Evolutionary conservation across 1,139 yeast species (phyloP).

Genomic region (Wickerhamiella infanticola): DNA sequence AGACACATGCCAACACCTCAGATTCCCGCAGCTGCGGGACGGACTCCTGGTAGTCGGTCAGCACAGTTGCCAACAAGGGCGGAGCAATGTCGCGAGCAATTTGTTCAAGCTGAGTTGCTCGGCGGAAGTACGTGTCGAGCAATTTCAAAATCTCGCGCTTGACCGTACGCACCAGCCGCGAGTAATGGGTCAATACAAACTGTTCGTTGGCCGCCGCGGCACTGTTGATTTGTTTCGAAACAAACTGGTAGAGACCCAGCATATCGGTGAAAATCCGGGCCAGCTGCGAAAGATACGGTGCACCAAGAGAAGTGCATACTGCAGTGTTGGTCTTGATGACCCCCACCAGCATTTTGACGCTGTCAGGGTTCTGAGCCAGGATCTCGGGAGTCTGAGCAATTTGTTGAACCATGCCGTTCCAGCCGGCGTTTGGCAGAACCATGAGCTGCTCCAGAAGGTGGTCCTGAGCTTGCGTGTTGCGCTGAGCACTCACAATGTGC

Average conservation of each 20-base stretch:
- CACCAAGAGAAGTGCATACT: conserved; percentile 84
- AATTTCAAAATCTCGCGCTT: conserved; percentile 86
- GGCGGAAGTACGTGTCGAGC: conserved; percentile 75
- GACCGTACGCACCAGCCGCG: conserved; percentile 87
- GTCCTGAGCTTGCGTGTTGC: conserved; percentile 46
- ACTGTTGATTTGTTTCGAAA: conserved; percentile 60
- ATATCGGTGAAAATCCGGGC: conserved; percentile 78
- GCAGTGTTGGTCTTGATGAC: conserved; percentile 89
- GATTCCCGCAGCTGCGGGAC: conserved; percentile 98
- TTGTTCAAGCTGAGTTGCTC: conserved; percentile 76
- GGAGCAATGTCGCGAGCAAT: conserved; percentile 73
- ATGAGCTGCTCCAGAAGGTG: conserved; percentile 62
- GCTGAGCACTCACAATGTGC: conserved; percentile 76
- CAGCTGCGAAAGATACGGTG: conserved; percentile 79
- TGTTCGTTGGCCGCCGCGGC: conserved; percentile 65
- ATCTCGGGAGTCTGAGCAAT: conserved; percentile 83
- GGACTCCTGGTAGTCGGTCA: conserved; percentile 76
- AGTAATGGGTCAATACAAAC: conserved; percentile 91
- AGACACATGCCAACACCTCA: conserved; percentile 88
- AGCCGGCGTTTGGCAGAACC: conserved; percentile 86
- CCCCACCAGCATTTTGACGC: conserved; percentile 83
- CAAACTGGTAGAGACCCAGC: conserved; percentile 81
- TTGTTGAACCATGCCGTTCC: conserved; percentile 78
- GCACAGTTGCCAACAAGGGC: conserved; percentile 69
- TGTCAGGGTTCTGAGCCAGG: conserved; percentile 58